These are phyloP conservation scores for Cercospora beticola DNA, from an alignment of 2,329 filamentous ascomycete genomes.

Conservation along the genomic window DNA sequence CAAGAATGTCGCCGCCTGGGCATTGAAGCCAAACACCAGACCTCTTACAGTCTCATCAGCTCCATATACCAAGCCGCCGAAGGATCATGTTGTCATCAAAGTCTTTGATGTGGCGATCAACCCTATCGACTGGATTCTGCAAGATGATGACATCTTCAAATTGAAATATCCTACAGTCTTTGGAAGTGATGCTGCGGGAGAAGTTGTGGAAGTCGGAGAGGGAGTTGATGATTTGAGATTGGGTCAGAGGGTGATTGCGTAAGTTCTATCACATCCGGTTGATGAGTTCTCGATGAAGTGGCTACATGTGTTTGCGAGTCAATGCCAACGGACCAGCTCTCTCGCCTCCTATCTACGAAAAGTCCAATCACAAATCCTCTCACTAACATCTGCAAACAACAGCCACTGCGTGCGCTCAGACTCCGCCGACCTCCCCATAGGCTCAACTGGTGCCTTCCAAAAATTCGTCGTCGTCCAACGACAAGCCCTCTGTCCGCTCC, in stretches of 20 bases:
- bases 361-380: neutral
- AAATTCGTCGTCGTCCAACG: conserved; percentile 37
- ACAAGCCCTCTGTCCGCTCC: conserved; percentile 41
- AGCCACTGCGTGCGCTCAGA: conserved; percentile 23
- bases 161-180: conserved; percentile 41
- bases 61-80: conserved; percentile 39
- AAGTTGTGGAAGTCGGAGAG: conserved; percentile 49
- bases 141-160: conserved; percentile 34
- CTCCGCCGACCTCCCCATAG: conserved; percentile 14
- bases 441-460: conserved; percentile 35
- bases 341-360: neutral
- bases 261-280: conserved; percentile 3
- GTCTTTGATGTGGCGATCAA: conserved; percentile 45
- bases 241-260: conserved; percentile 48
- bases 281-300: neutral
- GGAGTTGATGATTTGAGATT: conserved; percentile 47
- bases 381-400: neutral
- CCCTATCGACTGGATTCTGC: conserved; percentile 45
- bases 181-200: conserved; percentile 48
- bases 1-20: conserved; percentile 41
- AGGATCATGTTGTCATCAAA: conserved; percentile 43
- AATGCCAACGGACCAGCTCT: neutral
- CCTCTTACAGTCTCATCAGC: conserved; percentile 40
- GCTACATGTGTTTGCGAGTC: neutral
- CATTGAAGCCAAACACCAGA: conserved; percentile 34